Conservation (phyloP, 768 basidiomycete species). For the Xerocomellus intermedius region DNA sequence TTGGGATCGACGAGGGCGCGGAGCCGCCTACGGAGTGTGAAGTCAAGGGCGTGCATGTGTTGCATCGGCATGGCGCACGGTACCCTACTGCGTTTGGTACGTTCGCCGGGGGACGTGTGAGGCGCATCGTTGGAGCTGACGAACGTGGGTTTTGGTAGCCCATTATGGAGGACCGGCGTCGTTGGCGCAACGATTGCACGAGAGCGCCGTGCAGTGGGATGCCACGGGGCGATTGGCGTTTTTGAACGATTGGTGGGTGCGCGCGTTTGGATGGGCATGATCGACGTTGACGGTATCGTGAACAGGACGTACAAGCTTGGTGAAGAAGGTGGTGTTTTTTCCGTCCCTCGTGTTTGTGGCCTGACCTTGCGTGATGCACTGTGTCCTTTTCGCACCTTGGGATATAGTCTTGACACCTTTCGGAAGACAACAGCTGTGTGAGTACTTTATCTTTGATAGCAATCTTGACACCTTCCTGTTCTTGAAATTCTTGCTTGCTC, state of each 20-base stretch:
- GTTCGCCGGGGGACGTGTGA: no score
- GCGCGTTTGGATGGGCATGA: constrained; percentile 7
- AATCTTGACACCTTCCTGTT: no score
- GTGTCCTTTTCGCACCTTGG: no score
- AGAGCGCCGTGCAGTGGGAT: constrained; percentile 56
- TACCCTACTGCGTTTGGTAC: constrained; percentile 66
- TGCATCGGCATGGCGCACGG: constrained; percentile 82
- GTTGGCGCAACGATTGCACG: constrained; percentile 54
- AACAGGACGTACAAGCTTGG: constrained; percentile 87
- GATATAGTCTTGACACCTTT: constrained; percentile 79
- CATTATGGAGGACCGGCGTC: constrained; percentile 61
- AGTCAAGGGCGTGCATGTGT: constrained; percentile 71
- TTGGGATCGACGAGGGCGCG: constrained; percentile 71
- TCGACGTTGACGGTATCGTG: background rate
- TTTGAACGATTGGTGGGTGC: constrained; percentile 73
- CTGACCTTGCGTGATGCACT: constrained; percentile 1
- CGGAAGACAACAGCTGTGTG: constrained; percentile 82
- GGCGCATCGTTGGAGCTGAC: background rate
- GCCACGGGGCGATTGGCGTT: constrained; percentile 67
- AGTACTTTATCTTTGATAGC: constrained; percentile 24
- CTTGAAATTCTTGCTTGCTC: no score
- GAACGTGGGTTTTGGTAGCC: constrained; percentile 34
- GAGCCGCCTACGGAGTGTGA: constrained; percentile 68
- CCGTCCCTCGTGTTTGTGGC: background rate
- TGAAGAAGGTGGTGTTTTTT: constrained; percentile 58